Evolutionary conservation across 345 rosid genomes (phyloP), one percentile per base, ranked within the genome.

Genomic region (Garcia nutans): DNA sequence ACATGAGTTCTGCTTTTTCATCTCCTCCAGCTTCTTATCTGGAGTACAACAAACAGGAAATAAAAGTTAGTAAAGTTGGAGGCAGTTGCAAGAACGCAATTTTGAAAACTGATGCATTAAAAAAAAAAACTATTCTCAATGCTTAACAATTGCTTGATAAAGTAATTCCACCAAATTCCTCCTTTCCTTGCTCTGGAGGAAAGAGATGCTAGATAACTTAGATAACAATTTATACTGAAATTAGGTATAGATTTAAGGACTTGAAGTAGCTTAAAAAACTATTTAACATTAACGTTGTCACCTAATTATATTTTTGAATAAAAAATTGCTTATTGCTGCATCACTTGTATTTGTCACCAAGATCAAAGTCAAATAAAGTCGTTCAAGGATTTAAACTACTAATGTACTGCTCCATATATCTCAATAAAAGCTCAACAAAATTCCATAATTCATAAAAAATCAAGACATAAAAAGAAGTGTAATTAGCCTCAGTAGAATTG

Each of bases 1-100:
- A 50, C 85, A 84, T 19, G 87, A 79, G 64, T 77, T 84, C 63
- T 63, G 83, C 71, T 77, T 84, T 62, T 77, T 76, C 80, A 57
- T 74, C 10, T 79, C 85, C 69, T 79, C 78, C 60, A 64, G 58
- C 61, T 50, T 79, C 76, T 82, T 79, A 31, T 77, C 83, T 79
- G 85, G 78, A 71, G n/a, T 12, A 31, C 20, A 62, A 62, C 42
- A 62, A 62, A 26, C 31, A 52, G 33, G 54, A 55, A 56, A 16
- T 4, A 17, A 52, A 52, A 11, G 56, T 3, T 15, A 52, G 17
- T 0, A 2, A 12, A 13, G 5, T 52, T 52, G 20, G 56, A 52
- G 16, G 19, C 56, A 13, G 56, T 15, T 16, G 17, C 4, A 5
- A 1, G 2, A 52, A 52, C 15, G 1, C 19, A 12, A 13, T 52